phyloP scores from a whole-genome alignment of 2,329 filamentous ascomycete species.

The Penicillium corylophilum region DNA sequence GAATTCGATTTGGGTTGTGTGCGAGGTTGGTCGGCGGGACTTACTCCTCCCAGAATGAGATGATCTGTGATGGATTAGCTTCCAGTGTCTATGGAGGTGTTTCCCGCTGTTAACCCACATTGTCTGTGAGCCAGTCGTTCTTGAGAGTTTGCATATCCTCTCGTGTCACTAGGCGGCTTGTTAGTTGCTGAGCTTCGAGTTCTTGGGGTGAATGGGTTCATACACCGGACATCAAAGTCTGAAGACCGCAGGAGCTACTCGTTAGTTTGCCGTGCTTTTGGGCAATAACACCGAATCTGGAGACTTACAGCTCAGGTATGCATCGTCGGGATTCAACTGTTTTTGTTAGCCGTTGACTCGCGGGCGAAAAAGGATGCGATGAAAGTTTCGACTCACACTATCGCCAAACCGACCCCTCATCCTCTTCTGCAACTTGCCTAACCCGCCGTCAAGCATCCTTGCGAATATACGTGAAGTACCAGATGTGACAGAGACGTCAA shows the following conservation, averaged over 20 bases:
- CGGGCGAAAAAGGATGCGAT: background rate
- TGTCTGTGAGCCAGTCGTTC: slow-evolving; percentile 95
- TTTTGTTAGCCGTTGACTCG: slow-evolving; percentile 19
- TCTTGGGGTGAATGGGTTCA: slow-evolving; percentile 21
- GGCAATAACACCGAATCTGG: background rate
- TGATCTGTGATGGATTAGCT: slow-evolving; percentile 61
- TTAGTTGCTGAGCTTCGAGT: slow-evolving; percentile 11
- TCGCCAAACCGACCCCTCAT: slow-evolving; percentile 40
- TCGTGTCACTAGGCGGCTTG: slow-evolving; percentile 64
- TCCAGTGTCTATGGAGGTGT: slow-evolving; percentile 13
- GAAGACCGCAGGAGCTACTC: background rate
- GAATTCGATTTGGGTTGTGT: background rate
- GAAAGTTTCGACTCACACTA: slow-evolving; percentile 29
- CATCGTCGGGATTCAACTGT: slow-evolving; percentile 61
- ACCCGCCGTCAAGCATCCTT: slow-evolving; percentile 20
- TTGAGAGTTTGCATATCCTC: slow-evolving; percentile 87
- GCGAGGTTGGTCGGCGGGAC: slow-evolving; percentile 21
- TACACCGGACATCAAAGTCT: slow-evolving; percentile 68
- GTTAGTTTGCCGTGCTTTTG: slow-evolving; percentile 9
- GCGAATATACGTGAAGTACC: background rate
- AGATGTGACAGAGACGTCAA: background rate
- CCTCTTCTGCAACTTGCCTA: slow-evolving; percentile 34
- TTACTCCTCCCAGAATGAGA: slow-evolving; percentile 97
- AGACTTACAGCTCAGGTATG: slow-evolving; percentile 67
- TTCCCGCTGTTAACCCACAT: slow-evolving; percentile 56